Base-by-base conservation (phyloP, 1,139 yeast species). In the Arxiozyma telluris region DNA sequence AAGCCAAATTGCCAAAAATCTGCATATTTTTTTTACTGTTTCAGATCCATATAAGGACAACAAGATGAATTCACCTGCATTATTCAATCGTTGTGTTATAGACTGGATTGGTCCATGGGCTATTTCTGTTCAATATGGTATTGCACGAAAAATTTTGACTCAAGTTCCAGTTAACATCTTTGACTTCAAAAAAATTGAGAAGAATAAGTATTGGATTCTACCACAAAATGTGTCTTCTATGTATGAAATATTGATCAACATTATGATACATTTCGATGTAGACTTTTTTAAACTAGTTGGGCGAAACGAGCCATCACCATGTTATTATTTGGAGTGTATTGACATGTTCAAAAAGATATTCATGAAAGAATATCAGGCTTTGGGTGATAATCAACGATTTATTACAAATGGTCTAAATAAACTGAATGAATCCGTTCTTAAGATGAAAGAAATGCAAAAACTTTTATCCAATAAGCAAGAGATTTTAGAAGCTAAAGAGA, bases 61-160 rank as follows among this genome's bases (percentile, higher is more conserved):
- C 85, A 6, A 76, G 20, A 42, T 43, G 44, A 41, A 91, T 0
- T 91, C 98, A 0, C 96, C 98, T 0, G 98, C 98, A 0, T 72
- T 93, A 44, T 85, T 89, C 70, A 93, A 93, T 64, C 76, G 98
- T 64, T 93, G 98, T 73, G 95, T 89, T 4, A 71, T 91, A 45
- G 82, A 84, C 64, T 89, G 95, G 91, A 83, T 89, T 84, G 96
- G 96, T 3, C 82, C 82, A 55, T 91, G 97, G 97, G 75, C 84
- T 0, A 61, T 65, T 9, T 58, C 61, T 0, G 73, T 90, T 0
- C 68, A 84, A 52, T 61, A 61, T 20, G 81, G 80, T 53, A 80
- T 89, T 44, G 81, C 81, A 0, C 54, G 64, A 0, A 71, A 76
- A 4, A 61, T 75, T 34, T 69, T 83, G 1, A 70, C 70, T 17